Conservation (phyloP, 129 eudicot species). For the Silybum marianum region DNA sequence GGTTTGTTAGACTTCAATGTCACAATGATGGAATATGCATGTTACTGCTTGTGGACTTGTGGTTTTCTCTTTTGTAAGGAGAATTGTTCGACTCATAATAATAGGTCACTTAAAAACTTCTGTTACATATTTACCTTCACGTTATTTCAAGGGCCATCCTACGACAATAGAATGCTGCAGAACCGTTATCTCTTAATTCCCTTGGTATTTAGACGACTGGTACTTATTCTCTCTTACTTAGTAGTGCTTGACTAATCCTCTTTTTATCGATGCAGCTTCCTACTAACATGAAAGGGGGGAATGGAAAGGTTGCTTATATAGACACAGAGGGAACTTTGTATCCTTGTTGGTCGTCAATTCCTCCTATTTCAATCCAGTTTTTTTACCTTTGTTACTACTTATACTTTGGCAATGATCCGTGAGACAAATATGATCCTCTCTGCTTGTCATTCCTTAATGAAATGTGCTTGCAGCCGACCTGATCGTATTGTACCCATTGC, state of each 20-base stretch:
- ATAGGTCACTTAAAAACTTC: background rate
- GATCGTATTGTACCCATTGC: constrained; percentile 98
- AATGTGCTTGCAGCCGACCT: constrained; percentile 68
- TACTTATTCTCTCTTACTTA: background rate
- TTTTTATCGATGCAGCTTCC: constrained; percentile 68
- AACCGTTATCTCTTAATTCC: background rate
- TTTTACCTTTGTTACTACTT: background rate
- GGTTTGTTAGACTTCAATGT: background rate
- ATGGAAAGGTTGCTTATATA: constrained; percentile 97
- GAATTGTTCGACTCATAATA: background rate
- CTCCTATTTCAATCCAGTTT: background rate
- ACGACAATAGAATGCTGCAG: background rate
- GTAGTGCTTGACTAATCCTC: background rate
- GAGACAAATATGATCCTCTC: background rate
- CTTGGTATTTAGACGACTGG: background rate
- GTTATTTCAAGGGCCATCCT: background rate
- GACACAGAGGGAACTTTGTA: constrained; percentile 99
- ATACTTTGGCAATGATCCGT: background rate
- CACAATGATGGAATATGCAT: background rate
- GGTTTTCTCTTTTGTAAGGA: background rate
- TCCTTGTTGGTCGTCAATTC: constrained; percentile 42
- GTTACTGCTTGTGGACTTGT: constrained; percentile 12
- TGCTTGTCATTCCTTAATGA: constrained; percentile 43
- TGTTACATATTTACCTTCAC: background rate
- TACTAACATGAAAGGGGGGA: constrained; percentile 90